Base-by-base conservation (phyloP, 305 asterid genomes). In the Fraxinus nigra region DNA sequence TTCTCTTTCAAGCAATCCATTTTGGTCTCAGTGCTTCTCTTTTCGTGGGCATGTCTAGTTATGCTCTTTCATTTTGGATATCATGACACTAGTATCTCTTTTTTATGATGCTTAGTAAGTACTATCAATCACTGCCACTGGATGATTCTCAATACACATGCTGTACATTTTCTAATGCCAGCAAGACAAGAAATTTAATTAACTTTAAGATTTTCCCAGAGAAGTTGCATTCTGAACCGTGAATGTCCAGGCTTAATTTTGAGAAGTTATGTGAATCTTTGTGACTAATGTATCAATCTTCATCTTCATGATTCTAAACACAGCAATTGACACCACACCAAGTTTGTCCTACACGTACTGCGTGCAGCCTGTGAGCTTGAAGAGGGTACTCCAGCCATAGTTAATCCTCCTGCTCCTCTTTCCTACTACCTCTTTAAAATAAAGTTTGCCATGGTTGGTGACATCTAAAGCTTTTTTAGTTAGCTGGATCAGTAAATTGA, bases 1-100 rank as follows among this genome's bases (percentile, higher is more conserved):
- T 34, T 80, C 14, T 82, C 75, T 73, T 78, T 48, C 81, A 67
- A 75, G 72, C 43, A 78, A 35, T 78, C 79, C 73, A 16, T 38
- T 72, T 79, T 78, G 76, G 75, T 54, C 7, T 11, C 34, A 22
- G 63, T 5, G 9, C 76, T 72, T 72, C 35, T 28, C 20, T 67
- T 28, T 67, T 26, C 20, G 56, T 6, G 37, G 26, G 34, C 20
- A 48, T 14, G 30, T 70, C 80, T 16, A 65, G 16, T 69, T 7
- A 46, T 46, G 1, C 26, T 65, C 28, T 26, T 16, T 35, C 18
- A 0, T 35, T 79, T 63, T 72, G 18, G 28, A 54, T 20, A 32
- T 20, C 78, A 79, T 14, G 75, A 37, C 51, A 75, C 72, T 67
- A 18, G 14, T 18, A 70, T 33, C 6, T 48, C 75, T 72, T 74